phyloP scores from a whole-genome alignment of 1,284 basidiomycete species.

The Rhodotorula mucilaginosa region DNA sequence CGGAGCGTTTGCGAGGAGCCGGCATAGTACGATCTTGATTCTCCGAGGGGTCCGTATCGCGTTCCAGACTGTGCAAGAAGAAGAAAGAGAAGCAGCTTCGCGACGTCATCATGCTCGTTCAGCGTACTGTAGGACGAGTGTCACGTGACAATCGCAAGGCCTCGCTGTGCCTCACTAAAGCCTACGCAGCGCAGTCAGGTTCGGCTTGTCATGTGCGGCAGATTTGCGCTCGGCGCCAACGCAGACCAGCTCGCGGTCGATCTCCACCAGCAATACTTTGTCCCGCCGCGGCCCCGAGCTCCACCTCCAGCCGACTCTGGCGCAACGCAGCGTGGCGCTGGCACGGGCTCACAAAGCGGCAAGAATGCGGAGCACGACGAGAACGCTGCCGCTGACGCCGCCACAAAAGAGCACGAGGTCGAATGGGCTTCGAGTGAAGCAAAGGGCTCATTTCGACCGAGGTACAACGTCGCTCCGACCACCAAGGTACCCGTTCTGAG shows the following conservation, averaged over 20 bases:
- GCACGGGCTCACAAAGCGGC: background rate
- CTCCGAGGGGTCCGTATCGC: background rate
- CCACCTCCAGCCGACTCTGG: background rate
- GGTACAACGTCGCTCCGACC: constrained; percentile 59
- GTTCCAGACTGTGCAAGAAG: background rate
- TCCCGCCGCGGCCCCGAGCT: background rate
- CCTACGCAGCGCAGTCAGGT: background rate
- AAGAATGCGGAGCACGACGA: background rate
- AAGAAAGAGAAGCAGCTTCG: too few relatives aligned
- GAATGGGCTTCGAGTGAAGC: constrained; percentile 3
- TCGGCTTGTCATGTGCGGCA: constrained; percentile 3
- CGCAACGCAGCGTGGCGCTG: background rate
- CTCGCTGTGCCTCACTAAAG: too few relatives aligned
- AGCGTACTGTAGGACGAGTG: too few relatives aligned
- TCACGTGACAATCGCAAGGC: too few relatives aligned
- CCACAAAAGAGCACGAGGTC: background rate
- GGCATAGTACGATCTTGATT: background rate
- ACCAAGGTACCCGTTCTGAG: constrained; percentile 64
- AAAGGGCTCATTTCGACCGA: background rate
- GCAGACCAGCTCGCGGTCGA: background rate
- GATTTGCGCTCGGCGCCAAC: constrained; percentile 5
- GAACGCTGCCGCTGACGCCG: background rate
- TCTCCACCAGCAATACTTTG: constrained; percentile 1
- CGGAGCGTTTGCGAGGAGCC: background rate
- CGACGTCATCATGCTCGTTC: too few relatives aligned